Evolutionary conservation across 73 alveolate genomes (phyloP).

Genomic region (Paramecium primaurelia): DNA sequence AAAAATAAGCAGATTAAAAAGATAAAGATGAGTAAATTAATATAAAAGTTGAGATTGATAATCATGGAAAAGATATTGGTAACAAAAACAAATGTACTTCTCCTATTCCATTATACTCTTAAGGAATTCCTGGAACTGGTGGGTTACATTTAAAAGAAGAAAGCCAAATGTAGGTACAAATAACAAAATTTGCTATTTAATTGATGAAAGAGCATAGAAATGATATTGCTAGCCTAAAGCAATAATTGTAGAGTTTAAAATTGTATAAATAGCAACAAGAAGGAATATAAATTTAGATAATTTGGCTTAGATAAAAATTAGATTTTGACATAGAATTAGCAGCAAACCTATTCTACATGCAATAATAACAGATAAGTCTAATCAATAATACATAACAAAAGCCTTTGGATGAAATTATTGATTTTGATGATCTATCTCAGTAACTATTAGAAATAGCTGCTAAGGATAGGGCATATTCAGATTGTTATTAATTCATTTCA

Average conservation of each 20-base stretch:
- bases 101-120: background rate
- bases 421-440: background rate
- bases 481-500: background rate
- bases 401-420: background rate
- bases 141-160: background rate
- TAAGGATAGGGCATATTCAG: background rate
- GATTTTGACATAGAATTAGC: background rate
- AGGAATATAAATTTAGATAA: background rate
- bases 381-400: background rate
- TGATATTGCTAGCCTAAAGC: background rate
- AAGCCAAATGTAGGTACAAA: background rate
- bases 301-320: background rate
- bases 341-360: background rate
- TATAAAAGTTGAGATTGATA: background rate
- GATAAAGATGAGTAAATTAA: background rate
- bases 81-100: background rate
- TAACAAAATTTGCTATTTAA: background rate
- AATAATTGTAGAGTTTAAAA: background rate
- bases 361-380: background rate
- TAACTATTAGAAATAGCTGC: background rate
- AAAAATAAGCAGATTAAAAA: background rate
- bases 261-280: background rate
- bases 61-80: background rate
- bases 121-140: background rate
- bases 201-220: background rate